These are phyloP conservation scores for Planoprotostelium fungivorum DNA, from an alignment of 78 protist species.

Conservation along the genomic window DNA sequence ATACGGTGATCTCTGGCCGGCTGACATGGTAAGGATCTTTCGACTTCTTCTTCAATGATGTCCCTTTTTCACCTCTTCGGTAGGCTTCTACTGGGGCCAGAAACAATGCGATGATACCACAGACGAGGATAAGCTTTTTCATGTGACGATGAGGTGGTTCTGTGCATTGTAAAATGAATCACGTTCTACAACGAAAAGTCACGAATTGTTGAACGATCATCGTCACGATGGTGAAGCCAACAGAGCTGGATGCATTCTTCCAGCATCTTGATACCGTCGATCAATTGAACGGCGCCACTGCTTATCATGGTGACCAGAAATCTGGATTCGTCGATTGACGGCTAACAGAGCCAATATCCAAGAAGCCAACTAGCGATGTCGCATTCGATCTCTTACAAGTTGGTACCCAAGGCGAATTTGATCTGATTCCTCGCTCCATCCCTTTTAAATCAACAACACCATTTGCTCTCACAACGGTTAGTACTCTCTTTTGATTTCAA, in stretches of 20 bases:
- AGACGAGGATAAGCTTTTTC: too few relatives aligned
- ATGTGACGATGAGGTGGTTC: too few relatives aligned
- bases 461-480: background rate
- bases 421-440: background rate
- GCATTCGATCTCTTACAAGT: background rate
- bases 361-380: background rate
- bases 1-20: too few relatives aligned
- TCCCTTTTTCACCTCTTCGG: too few relatives aligned
- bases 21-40: too few relatives aligned
- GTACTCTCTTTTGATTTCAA: too few relatives aligned
- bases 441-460: background rate
- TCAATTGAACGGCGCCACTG: background rate
- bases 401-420: background rate
- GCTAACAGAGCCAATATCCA: background rate
- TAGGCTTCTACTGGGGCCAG: too few relatives aligned
- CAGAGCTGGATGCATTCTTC: background rate
- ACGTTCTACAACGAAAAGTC: too few relatives aligned
- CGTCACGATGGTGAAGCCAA: background rate
- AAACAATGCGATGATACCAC: too few relatives aligned
- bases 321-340: background rate
- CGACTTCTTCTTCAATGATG: too few relatives aligned
- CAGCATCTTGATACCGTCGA: background rate
- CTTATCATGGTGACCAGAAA: background rate
- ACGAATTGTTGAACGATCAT: too few relatives aligned
- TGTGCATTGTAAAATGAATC: too few relatives aligned